These are phyloP conservation scores for Fusarium subglutinans DNA, from an alignment of 2,329 filamentous ascomycete genomes.

Conservation along the genomic window DNA sequence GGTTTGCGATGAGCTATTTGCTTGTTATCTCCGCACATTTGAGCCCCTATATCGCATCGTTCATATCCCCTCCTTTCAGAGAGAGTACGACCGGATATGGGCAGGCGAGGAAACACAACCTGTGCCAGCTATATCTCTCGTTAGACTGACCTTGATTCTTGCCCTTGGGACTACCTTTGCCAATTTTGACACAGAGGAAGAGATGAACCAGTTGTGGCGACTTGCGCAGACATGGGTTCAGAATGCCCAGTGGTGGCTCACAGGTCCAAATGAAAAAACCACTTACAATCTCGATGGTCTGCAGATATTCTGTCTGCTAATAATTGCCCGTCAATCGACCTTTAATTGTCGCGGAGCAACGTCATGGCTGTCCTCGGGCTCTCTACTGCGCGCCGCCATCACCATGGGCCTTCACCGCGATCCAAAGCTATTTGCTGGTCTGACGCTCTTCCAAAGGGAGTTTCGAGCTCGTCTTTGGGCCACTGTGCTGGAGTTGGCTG, in stretches of 20 bases:
- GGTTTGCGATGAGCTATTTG: slow-evolving; percentile 35
- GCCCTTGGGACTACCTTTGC: slow-evolving; percentile 40
- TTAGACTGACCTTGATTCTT: slow-evolving; percentile 36
- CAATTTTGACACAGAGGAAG: slow-evolving; percentile 13
- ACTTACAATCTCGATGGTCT: slow-evolving; percentile 40
- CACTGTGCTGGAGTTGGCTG: slow-evolving; percentile 36
- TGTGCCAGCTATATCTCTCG: slow-evolving; percentile 27
- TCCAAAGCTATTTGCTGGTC: slow-evolving; percentile 29
- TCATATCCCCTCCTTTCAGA: slow-evolving; percentile 38
- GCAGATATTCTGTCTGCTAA: slow-evolving; percentile 38
- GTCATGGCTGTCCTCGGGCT: slow-evolving; percentile 40
- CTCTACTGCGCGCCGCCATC: slow-evolving; percentile 38
- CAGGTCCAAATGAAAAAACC: slow-evolving; percentile 37
- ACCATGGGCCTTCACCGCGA: slow-evolving; percentile 42
- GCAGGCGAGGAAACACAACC: background rate
- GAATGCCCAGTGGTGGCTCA: slow-evolving; percentile 43
- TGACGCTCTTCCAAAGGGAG: slow-evolving; percentile 35
- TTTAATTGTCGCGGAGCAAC: slow-evolving; percentile 41
- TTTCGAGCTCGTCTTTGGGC: slow-evolving; percentile 38
- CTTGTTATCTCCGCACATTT: slow-evolving; percentile 39
- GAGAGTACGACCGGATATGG: slow-evolving; percentile 37
- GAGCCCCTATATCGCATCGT: slow-evolving; percentile 42
- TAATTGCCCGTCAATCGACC: slow-evolving; percentile 39
- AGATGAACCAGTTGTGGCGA: slow-evolving; percentile 18
- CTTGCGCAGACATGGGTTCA: slow-evolving; percentile 41